Evolutionary conservation across 1,284 basidiomycete genomes (phyloP).

Genomic region (Microstroma glucosiphilum): DNA sequence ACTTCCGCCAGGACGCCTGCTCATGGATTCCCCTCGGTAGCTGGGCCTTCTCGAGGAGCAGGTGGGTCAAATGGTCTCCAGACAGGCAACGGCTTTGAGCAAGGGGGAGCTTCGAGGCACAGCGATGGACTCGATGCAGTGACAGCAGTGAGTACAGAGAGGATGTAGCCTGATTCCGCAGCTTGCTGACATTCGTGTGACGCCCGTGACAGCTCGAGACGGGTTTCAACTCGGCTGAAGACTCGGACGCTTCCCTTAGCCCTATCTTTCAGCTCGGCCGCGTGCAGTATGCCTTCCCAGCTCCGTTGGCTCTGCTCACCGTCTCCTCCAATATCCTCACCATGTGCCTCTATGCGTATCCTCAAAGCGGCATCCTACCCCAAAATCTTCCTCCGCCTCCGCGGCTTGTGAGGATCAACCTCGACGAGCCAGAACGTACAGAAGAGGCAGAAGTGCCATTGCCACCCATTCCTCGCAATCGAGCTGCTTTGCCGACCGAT

Average conservation of each 20-base stretch:
- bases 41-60: background rate
- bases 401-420: constrained; percentile 42
- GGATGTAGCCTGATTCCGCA: background rate
- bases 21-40: background rate
- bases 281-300: constrained; percentile 48
- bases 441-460: constrained; percentile 42
- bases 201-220: constrained; percentile 25
- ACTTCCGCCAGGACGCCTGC: background rate
- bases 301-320: constrained; percentile 37
- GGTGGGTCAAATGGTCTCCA: background rate
- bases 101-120: background rate
- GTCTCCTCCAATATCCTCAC: constrained; percentile 45
- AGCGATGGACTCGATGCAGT: background rate
- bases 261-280: constrained; percentile 47
- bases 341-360: constrained; percentile 40
- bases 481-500: constrained; percentile 26
- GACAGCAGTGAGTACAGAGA: background rate
- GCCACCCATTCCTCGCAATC: constrained; percentile 28
- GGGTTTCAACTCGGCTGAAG: constrained; percentile 24
- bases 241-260: constrained; percentile 16
- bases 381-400: constrained; percentile 19
- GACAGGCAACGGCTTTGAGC: background rate
- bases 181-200: background rate
- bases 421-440: constrained; percentile 44
- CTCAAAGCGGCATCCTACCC: background rate